Conservation (phyloP, 768 basidiomycete species). For the Hygrophorus russula region DNA sequence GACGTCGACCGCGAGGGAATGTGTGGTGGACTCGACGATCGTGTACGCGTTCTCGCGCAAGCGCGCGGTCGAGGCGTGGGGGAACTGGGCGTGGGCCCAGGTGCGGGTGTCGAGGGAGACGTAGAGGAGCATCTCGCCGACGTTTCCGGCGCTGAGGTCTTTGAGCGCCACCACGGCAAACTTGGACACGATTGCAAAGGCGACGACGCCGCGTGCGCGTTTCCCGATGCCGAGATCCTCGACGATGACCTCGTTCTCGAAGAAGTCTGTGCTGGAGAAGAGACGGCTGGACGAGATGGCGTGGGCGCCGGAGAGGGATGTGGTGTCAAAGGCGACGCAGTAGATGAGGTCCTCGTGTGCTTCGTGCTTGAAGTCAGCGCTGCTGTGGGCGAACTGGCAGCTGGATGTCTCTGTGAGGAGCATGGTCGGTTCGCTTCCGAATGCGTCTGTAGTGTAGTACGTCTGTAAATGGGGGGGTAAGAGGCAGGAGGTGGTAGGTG, state of each 20-base stretch:
- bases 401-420: constrained; percentile 63
- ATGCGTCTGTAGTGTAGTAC: constrained; percentile 80
- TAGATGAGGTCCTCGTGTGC: constrained; percentile 70
- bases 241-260: constrained; percentile 45
- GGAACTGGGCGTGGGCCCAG: constrained; percentile 90
- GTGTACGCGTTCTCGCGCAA: constrained; percentile 92
- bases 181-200: constrained; percentile 86
- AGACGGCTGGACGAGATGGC: constrained; percentile 56
- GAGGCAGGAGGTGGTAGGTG: constrained; percentile 1
- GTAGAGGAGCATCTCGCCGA: constrained; percentile 75
- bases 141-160: constrained; percentile 41
- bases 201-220: constrained; percentile 81
- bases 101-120: constrained; percentile 73
- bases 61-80: constrained; percentile 70
- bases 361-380: constrained; percentile 69
- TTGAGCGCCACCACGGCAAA: constrained; percentile 87
- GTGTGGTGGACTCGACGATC: constrained; percentile 86
- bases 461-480: constrained; percentile 38
- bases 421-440: constrained; percentile 43
- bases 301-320: constrained; percentile 34
- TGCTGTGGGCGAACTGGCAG: constrained; percentile 88
- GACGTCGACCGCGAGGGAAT: constrained; percentile 92
- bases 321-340: constrained; percentile 79
- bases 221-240: constrained; percentile 84
- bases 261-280: constrained; percentile 81